Evolutionary conservation across 2,329 filamentous ascomycete species (phyloP), one percentile per base, ranked within the genome.

Genomic region (Penicillium glabrum): DNA sequence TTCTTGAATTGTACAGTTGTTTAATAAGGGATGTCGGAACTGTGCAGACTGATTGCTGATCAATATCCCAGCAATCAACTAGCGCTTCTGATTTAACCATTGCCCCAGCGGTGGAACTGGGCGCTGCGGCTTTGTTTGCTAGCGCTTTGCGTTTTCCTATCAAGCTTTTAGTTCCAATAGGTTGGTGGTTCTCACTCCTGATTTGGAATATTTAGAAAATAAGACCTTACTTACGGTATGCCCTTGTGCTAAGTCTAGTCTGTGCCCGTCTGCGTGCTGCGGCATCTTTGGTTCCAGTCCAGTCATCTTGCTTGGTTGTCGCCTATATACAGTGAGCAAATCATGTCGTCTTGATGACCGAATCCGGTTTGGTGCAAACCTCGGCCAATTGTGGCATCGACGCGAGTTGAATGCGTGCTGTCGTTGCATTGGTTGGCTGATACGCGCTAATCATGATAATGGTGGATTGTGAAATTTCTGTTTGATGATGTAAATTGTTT

Each of bases 161-260:
- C 54, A 33, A 33, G 53, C 37, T 57, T 51, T 71, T 58, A 70
- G 53, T 59, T 58, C 63, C 27, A 47, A 63, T 60, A 3, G 52
- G 9, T 27, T 5, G 23, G 4, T 29, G 7, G 1, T 4, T 1
- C 43, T 19, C 3, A 33, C n/a, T 37, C 19, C 9, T 26, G 3
- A 23, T 33, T 37, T 14, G 19, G 31, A 45, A 9, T 11, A 23
- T 26, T n/a, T 1, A 44, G 50, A 14, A 27, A 14, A 24, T 9
- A 44, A 52, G 39, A 21, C 13, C 71, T 72, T 66, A 76, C 75
- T 72, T 67, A 76, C 75, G 70, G 62, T 79, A 79, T 63, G 77
- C 78, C 56, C 78, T 77, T 63, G 74, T 76, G 50, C 79, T 80
- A 24, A 80, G 72, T 68, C 79, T 74, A 57, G 74, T 80, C 68